Conservation (phyloP, 1,284 basidiomycete genomes). For the Cryptococcus jaspeensis region DNA sequence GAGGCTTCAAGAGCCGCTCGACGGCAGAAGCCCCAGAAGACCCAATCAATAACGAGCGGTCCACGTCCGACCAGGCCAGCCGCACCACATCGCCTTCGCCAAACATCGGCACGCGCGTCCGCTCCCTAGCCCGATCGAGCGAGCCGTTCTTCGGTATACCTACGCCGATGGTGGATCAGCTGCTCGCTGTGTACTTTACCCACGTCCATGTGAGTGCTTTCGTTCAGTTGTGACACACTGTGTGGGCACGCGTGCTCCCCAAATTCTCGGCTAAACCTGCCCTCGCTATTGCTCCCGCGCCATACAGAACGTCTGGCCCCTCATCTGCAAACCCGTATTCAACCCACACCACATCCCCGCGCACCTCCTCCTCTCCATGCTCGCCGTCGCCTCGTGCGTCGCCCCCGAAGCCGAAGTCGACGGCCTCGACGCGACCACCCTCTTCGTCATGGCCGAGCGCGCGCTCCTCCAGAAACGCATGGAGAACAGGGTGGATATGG, state of each 20-base stretch:
- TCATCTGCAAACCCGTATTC: slow-evolving; percentile 49
- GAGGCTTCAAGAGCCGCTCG: slow-evolving; percentile 10
- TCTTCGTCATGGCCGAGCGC: slow-evolving; percentile 50
- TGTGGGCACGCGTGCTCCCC: neutral
- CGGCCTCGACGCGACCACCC: slow-evolving; percentile 59
- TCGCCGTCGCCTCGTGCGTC: slow-evolving; percentile 43
- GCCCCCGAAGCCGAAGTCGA: slow-evolving; percentile 19
- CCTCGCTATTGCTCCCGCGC: neutral
- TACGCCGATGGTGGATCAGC: slow-evolving; percentile 29
- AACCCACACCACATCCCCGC: slow-evolving; percentile 33
- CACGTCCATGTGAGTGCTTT: slow-evolving; percentile 36
- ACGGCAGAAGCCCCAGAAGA: neutral
- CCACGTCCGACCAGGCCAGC: slow-evolving; percentile 1
- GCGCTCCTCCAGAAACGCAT: slow-evolving; percentile 30
- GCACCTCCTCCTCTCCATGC: slow-evolving; percentile 42
- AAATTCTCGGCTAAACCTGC: neutral
- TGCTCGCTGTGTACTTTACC: slow-evolving; percentile 43
- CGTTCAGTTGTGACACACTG: too few species aligned
- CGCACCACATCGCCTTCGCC: neutral
- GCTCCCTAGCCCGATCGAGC: neutral
- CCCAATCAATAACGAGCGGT: neutral
- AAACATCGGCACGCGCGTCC: neutral
- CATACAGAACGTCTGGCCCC: slow-evolving; percentile 46
- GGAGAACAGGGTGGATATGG: slow-evolving; percentile 37
- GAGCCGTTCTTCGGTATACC: slow-evolving; percentile 27